Conservation (phyloP, 2,329 filamentous ascomycete genomes). For the Coniella vitis region DNA sequence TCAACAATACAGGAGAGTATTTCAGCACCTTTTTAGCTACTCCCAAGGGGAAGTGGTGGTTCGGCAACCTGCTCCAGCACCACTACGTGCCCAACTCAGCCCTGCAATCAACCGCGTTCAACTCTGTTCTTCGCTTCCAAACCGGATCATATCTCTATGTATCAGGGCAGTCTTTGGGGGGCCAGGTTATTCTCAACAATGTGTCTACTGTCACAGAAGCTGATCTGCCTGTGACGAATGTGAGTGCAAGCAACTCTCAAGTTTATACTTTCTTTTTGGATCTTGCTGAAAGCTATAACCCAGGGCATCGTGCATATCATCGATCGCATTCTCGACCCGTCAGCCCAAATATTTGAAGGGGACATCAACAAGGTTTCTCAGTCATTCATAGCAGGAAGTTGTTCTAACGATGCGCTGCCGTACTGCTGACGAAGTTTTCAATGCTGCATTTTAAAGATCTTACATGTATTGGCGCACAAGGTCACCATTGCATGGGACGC, state of each 20-base stretch:
- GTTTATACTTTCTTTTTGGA: background rate
- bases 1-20: background rate
- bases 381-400: background rate
- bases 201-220: background rate
- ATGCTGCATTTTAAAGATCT: background rate
- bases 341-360: conserved; percentile 2
- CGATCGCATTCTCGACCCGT: background rate
- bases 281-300: background rate
- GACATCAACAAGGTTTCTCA: background rate
- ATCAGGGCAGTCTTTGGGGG: background rate
- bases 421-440: background rate
- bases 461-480: no score
- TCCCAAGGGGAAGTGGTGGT: background rate
- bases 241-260: no score
- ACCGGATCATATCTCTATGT: background rate
- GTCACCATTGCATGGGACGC: no score
- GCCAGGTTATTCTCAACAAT: background rate
- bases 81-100: background rate
- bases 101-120: background rate
- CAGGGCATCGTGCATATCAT: background rate
- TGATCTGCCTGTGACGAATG: background rate
- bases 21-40: background rate
- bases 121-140: background rate
- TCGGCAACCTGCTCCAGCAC: background rate
- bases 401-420: background rate